Evolutionary conservation across 345 rosid genomes (phyloP).

Genomic region (Excoecaria cochinchinensis): DNA sequence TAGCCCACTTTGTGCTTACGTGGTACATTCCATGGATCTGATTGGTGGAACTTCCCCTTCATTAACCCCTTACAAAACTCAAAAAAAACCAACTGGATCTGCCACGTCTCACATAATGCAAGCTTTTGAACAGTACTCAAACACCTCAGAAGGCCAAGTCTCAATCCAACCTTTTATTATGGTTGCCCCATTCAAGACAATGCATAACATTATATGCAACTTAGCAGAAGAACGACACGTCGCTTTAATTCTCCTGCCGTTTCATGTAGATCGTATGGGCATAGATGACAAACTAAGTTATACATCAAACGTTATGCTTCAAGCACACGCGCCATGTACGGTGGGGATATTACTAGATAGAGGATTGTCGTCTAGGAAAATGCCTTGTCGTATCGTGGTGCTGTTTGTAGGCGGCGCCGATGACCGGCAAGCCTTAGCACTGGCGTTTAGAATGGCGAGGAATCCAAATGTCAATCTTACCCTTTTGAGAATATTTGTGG

Average conservation of each 20-base stretch:
- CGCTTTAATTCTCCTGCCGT: slow-evolving; percentile 30
- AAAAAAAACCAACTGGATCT: not conserved
- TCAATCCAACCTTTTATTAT: slow-evolving; percentile 16
- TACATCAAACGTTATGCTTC: not conserved
- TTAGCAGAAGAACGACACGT: slow-evolving; percentile 24
- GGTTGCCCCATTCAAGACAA: slow-evolving; percentile 28
- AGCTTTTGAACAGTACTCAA: slow-evolving; percentile 26
- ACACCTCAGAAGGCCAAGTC: not conserved
- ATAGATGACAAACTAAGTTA: no score
- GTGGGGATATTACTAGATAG: slow-evolving; percentile 32
- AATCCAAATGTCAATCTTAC: slow-evolving; percentile 20
- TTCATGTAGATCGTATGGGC: not conserved
- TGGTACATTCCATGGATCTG: slow-evolving; percentile 26
- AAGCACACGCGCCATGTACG: slow-evolving; percentile 27
- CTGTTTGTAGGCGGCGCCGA: slow-evolving; percentile 34
- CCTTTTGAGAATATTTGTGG: slow-evolving; percentile 8
- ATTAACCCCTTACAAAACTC: slow-evolving; percentile 18
- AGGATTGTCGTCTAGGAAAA: not conserved
- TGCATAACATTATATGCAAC: slow-evolving; percentile 35
- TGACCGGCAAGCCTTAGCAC: slow-evolving; percentile 38
- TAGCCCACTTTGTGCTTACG: slow-evolving; percentile 21
- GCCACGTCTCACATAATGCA: slow-evolving; percentile 23
- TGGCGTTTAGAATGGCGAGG: slow-evolving; percentile 25
- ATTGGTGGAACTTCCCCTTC: slow-evolving; percentile 27
- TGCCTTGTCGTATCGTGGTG: slow-evolving; percentile 16